A percentile compares a stretch with the other conserved stretches of the same genome.
These are phyloP conservation scores for Coniochaeta prunicola DNA, from an alignment of 2,329 filamentous ascomycete genomes.

Conservation along the genomic window DNA sequence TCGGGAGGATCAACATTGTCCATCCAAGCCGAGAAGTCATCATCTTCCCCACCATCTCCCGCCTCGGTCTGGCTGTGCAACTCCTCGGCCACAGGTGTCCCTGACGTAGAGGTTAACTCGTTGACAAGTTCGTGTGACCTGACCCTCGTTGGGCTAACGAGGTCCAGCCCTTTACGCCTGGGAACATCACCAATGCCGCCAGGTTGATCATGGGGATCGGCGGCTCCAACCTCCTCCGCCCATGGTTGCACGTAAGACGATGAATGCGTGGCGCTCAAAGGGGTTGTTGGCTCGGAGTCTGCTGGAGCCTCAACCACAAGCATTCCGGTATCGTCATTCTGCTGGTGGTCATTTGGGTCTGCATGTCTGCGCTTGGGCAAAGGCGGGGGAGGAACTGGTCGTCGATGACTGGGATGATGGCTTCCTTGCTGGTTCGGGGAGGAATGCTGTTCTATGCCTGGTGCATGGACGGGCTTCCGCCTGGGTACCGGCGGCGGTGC, in stretches of 20 bases:
- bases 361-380: constrained; percentile 39
- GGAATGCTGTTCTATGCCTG: constrained; percentile 15
- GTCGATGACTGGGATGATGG: constrained; percentile 15
- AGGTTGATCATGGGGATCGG: constrained; percentile 7
- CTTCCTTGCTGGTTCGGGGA: constrained; percentile 6
- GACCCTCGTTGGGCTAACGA: background rate
- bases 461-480: constrained; percentile 53
- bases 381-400: constrained; percentile 33
- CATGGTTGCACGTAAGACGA: constrained; percentile 21
- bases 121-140: background rate
- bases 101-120: background rate
- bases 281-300: constrained; percentile 53
- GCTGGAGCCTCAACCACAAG: constrained; percentile 59
- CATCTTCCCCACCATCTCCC: constrained; percentile 4
- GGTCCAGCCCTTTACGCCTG: background rate
- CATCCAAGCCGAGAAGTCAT: constrained; percentile 27
- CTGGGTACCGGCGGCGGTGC: constrained; percentile 52
- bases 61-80: background rate
- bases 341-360: constrained; percentile 22
- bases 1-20: constrained; percentile 15
- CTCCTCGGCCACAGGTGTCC: background rate
- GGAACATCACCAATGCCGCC: background rate
- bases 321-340: constrained; percentile 38
- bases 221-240: constrained; percentile 25
- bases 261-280: constrained; percentile 28